These are phyloP conservation scores for Nemania sp. DNA, from an alignment of 2,329 filamentous ascomycete species.

Conservation along the genomic window DNA sequence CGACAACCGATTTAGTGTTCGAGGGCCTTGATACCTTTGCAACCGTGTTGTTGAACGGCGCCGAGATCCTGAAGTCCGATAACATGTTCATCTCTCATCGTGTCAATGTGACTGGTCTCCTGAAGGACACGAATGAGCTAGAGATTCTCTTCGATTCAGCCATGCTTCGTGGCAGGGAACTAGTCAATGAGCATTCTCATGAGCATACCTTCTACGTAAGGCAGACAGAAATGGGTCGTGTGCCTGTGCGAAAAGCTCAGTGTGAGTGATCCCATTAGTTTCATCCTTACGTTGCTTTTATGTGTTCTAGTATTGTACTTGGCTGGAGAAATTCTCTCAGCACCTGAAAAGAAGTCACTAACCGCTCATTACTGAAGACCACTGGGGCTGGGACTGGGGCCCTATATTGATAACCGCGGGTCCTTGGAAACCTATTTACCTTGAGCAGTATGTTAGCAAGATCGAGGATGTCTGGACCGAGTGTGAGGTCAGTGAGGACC, in stretches of 20 bases:
- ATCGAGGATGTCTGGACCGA: conserved; percentile 62
- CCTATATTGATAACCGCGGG: conserved; percentile 65
- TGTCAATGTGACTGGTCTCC: conserved; percentile 51
- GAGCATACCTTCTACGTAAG: conserved; percentile 59
- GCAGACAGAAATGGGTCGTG: conserved; percentile 50
- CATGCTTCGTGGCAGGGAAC: conserved; percentile 54
- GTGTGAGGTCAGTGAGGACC: conserved; percentile 43
- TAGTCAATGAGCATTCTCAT: conserved; percentile 55
- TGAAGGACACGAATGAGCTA: conserved; percentile 51
- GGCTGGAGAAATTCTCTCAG: not conserved
- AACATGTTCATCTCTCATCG: conserved; percentile 69
- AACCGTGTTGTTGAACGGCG: conserved; percentile 59
- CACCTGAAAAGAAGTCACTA: not conserved
- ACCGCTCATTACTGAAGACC: conserved; percentile 8
- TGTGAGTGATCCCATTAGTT: conserved; percentile 37
- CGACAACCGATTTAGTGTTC: conserved; percentile 57
- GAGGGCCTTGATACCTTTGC: conserved; percentile 69
- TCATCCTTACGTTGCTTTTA: too few species aligned
- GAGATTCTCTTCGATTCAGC: conserved; percentile 63
- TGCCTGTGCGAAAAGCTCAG: conserved; percentile 67
- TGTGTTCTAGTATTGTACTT: too few species aligned
- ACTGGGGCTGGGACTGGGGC: conserved; percentile 74
- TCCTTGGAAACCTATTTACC: conserved; percentile 67
- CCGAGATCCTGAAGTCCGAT: conserved; percentile 57
- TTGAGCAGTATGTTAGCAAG: conserved; percentile 65